These are phyloP conservation scores for Umbelopsis sp. DNA, from an alignment of 371 early-diverging fungal species.

Conservation along the genomic window DNA sequence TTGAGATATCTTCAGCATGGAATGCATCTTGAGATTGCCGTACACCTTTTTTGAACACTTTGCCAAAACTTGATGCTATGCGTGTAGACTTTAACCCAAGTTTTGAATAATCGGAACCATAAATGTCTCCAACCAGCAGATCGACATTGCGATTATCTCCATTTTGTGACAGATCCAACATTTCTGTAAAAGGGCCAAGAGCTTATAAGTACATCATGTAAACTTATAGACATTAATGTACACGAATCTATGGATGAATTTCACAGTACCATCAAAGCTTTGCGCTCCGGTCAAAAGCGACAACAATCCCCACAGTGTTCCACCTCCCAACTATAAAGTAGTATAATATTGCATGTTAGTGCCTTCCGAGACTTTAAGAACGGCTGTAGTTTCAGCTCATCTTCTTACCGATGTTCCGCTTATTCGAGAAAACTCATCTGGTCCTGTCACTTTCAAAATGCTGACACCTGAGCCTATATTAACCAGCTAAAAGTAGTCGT, in stretches of 20 bases:
- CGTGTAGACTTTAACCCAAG: constrained; percentile 89
- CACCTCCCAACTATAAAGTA: constrained; percentile 84
- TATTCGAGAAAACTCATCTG: constrained; percentile 80
- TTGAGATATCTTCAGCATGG: constrained; percentile 80
- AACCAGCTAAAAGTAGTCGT: constrained; percentile 62
- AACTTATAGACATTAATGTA: too few species aligned
- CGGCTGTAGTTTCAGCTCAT: too few species aligned
- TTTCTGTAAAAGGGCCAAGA: constrained; percentile 55
- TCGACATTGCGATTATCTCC: constrained; percentile 95
- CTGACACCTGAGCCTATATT: constrained; percentile 93
- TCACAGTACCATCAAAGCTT: constrained; percentile 78
- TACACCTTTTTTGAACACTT: constrained; percentile 86
- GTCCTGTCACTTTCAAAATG: constrained; percentile 84
- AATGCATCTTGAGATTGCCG: constrained; percentile 63
- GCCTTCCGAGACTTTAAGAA: too few species aligned
- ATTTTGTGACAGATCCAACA: constrained; percentile 89
- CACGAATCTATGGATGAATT: neutral
- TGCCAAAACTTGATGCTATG: constrained; percentile 95
- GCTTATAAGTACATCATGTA: too few species aligned
- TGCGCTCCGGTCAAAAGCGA: constrained; percentile 81
- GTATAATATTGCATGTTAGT: too few species aligned
- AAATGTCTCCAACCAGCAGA: constrained; percentile 96
- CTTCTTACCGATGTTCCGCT: constrained; percentile 86
- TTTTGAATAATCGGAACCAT: constrained; percentile 86
- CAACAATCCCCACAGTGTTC: constrained; percentile 96